Base-by-base conservation (phyloP, 208 protist genomes). In the Naegleria gruberi region DNA sequence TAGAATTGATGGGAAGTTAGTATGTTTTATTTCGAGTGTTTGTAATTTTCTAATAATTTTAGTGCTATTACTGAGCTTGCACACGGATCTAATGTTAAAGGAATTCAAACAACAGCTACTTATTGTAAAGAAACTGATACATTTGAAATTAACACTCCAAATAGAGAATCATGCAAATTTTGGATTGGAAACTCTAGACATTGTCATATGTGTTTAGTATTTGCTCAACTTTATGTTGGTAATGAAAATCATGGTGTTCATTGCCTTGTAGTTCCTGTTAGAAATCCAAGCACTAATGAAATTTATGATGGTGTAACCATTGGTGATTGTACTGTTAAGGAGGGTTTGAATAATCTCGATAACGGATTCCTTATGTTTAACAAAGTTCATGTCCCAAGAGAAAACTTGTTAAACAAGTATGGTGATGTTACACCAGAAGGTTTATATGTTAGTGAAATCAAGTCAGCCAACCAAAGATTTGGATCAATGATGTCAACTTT, bases 21-120 rank as follows among this genome's bases (percentile, higher is more conserved):
- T 65, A 65, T 23, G 51, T 65, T 65, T 65, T 19, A 23, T 65
- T 10, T 1, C 0, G 2, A 3, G 30, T 65, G 30, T 1, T 23
- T 3, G 30, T 23, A 1, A 65, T 65, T 5, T 19, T 65, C 19
- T 23, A 65, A 30, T 65, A 65, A 65, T 23, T 30, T 65, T 6
- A 92, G 89, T 83, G 92, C 87, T 17, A 73, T 91, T 51, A 94
- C 90, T 8, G 93, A 94, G 45, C 87, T 94, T 34, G 85, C 73
- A 0, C 93, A 94, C 86, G 93, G 93, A 19, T 90, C 90, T 0
- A 94, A 94, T 77, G 91, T 93, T 12, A 43, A 74, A 83, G 55
- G 89, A 26, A 91, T 94, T 44, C 83, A 92, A 82, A 94, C 93
- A 0, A 73, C n/a, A 0, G 91, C 93, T 6, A 57, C 45, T 23